Base-by-base conservation (phyloP, 768 basidiomycete genomes). In the Rhodosporidiobolus odoratus region DNA sequence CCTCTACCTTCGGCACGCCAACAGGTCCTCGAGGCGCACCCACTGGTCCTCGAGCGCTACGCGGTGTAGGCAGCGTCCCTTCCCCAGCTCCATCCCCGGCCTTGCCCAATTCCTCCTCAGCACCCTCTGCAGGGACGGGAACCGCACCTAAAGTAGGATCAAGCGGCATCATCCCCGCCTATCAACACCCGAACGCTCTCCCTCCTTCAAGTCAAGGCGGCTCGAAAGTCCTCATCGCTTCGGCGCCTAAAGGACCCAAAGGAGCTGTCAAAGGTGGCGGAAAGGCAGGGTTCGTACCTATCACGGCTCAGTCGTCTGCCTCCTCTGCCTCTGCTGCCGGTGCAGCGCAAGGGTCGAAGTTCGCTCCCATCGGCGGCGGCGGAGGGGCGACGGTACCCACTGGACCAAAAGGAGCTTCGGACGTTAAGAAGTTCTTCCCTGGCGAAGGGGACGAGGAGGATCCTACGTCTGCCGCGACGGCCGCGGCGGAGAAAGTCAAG, bases 371-470 rank as follows among this genome's bases (percentile, higher is more conserved):
- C 52, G 38, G 25, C n/a, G n/a, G n/a, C n/a, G n/a, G n/a, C n/a
- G n/a, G n/a, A n/a, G n/a, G n/a, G n/a, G 43, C 43, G 23, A 16
- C 60, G 15, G 30, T 16, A 3, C 47, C 71, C n/a, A 45, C 48
- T 13, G 57, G 56, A 15, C 48, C 62, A 30, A 32, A 30, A 32
- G 58, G 23, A 64, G 35, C 35, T 16, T 16, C 17, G 32, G 59
- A 65, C 15, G 81, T 93, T 57, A 88, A 87, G 78, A 84, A 83
- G 75, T 92, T 92, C 80, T 93, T 93, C 77, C 90, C 91, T 30
- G 89, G 89, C 27, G 89, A 89, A 43, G 83, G 67, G 32, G 85
- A 73, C 9, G 60, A 61, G 7, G 58, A 58, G 45, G 59, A 52
- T 16, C 32, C 25, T 5, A 13, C 50, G 50, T 25, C 50, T 17